These are phyloP conservation scores for Eurotiales sp. DNA, from an alignment of 2,329 filamentous ascomycete genomes.

Conservation along the genomic window DNA sequence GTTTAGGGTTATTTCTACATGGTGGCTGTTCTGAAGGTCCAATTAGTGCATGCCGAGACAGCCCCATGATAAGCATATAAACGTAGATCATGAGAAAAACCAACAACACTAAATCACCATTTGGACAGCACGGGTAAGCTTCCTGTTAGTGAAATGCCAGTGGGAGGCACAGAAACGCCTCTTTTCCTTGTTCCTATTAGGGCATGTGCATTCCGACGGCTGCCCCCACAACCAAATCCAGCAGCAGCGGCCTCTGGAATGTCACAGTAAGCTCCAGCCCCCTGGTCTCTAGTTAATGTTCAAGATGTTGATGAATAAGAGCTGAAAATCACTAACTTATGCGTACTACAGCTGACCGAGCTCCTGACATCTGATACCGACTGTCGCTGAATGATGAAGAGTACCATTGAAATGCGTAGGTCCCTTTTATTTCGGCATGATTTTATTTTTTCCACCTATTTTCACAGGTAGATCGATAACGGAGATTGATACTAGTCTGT, in stretches of 20 bases:
- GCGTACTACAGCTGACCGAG: too few species aligned
- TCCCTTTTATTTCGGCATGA: too few species aligned
- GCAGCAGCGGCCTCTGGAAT: constrained; percentile 11
- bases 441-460: too few species aligned
- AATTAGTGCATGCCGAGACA: not conserved
- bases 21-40: too few species aligned
- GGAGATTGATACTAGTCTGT: too few species aligned
- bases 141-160: not conserved
- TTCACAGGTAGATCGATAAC: too few species aligned
- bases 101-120: not conserved
- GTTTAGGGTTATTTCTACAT: too few species aligned
- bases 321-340: too few species aligned
- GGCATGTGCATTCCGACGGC: constrained; percentile 8
- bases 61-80: not conserved
- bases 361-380: not conserved
- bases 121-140: not conserved
- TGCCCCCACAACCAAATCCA: constrained; percentile 12
- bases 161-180: not conserved
- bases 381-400: not conserved
- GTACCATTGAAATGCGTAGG: not conserved
- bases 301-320: not conserved
- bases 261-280: constrained; percentile 7
- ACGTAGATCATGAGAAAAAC: not conserved
- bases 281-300: not conserved
- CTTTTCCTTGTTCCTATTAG: constrained; percentile 8